Evolutionary conservation across 495 filamentous ascomycete species (phyloP).

Genomic region (Daldinia decipiens): DNA sequence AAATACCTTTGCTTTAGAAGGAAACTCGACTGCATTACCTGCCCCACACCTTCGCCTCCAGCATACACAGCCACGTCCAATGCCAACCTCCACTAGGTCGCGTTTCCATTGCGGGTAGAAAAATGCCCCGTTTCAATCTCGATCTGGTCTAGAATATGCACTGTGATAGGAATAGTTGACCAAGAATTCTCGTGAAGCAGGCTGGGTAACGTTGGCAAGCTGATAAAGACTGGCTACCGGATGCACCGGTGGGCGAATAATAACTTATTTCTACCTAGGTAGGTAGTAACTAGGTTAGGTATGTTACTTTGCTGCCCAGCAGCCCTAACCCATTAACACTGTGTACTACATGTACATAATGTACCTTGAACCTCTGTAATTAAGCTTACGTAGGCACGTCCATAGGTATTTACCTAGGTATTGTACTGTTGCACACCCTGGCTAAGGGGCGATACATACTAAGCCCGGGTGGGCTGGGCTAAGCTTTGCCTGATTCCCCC

Average conservation of each 20-base stretch:
- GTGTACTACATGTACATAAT: background rate
- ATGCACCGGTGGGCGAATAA: slow-evolving; percentile 2
- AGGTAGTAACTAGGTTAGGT: background rate
- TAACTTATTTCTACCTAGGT: background rate
- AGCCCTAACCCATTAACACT: slow-evolving; percentile 9
- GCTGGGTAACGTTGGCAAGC: background rate
- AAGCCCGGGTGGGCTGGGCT: slow-evolving; percentile 30
- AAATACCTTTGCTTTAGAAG: slow-evolving; percentile 22
- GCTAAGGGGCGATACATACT: slow-evolving; percentile 28
- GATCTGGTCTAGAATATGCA: slow-evolving; percentile 34
- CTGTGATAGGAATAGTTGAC: slow-evolving; percentile 19
- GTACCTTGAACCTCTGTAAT: too few relatives aligned
- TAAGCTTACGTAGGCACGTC: slow-evolving; percentile 2
- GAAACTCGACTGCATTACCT: slow-evolving; percentile 23
- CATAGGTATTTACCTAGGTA: too few relatives aligned
- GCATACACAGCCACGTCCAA: slow-evolving; percentile 39
- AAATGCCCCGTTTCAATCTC: slow-evolving; percentile 28
- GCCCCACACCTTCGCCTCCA: slow-evolving; percentile 28
- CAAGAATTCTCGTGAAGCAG: background rate
- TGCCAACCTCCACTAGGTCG: slow-evolving; percentile 15
- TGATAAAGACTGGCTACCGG: background rate
- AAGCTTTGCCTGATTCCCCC: slow-evolving; percentile 41
- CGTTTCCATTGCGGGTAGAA: background rate
- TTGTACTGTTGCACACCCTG: slow-evolving; percentile 18
- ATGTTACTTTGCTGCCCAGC: background rate